phyloP scores from a whole-genome alignment of 306 rosid genomes.

The Elaeagnus macrophylla region DNA sequence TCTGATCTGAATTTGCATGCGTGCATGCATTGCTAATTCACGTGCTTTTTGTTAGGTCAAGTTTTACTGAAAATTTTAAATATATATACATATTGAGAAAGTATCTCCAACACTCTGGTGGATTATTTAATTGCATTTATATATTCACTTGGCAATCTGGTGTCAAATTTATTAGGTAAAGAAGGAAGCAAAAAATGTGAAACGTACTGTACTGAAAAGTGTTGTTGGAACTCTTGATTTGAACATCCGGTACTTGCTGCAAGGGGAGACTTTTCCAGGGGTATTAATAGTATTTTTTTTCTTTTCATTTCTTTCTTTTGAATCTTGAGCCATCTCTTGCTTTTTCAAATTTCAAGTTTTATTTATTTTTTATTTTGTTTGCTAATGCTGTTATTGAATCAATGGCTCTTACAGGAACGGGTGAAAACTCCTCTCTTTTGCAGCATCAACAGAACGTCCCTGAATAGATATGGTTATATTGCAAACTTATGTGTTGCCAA shows the following conservation, averaged over 20 bases:
- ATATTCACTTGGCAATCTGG: slow-evolving; percentile 20
- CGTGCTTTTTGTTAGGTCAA: background rate
- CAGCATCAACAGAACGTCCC: slow-evolving; percentile 36
- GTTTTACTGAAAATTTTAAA: background rate
- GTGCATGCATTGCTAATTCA: too few relatives aligned
- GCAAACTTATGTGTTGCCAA: slow-evolving; percentile 72
- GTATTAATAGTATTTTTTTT: slow-evolving; percentile 19
- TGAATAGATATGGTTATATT: slow-evolving; percentile 63
- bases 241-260: slow-evolving; percentile 52
- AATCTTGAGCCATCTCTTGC: slow-evolving; percentile 1
- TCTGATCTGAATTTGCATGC: background rate
- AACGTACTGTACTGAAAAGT: slow-evolving; percentile 51
- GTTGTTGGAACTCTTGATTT: slow-evolving; percentile 90
- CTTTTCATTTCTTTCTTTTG: slow-evolving; percentile 7
- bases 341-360: too few relatives aligned
- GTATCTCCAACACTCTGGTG: too few relatives aligned
- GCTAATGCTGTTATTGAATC: slow-evolving; percentile 9
- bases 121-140: too few relatives aligned
- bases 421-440: slow-evolving; percentile 48
- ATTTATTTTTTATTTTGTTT: slow-evolving; percentile 1
- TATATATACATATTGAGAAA: too few relatives aligned
- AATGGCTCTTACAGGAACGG: slow-evolving; percentile 45
- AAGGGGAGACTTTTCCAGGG: slow-evolving; percentile 91
- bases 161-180: slow-evolving; percentile 58
- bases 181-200: slow-evolving; percentile 55